Base-by-base conservation (phyloP, 1,284 basidiomycete species). In the Apiotrichum siamense region DNA sequence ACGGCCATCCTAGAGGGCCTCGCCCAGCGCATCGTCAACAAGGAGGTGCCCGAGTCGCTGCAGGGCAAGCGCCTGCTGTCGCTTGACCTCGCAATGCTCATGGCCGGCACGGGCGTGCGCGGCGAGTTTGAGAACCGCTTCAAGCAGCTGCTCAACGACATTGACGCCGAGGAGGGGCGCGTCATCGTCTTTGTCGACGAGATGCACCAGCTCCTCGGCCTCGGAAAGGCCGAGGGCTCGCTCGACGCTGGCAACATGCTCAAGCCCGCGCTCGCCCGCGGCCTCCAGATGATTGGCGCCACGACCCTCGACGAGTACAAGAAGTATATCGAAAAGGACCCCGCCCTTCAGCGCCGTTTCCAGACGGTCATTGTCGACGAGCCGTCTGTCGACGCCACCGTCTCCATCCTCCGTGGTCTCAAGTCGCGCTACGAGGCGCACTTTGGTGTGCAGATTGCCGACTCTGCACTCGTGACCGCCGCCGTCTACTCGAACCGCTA, bases 71-170 rank as follows among this genome's bases (percentile, higher is more conserved):
- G 85, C 18, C 84, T 93, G 0, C 78, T 93, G 3, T 83, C 87
- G 0, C 80, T 93, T 44, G 89, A 93, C 69, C 77, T 93, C 2
- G 80, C 87, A 0, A 81, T 83, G 2, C 81, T 93, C 23, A 81
- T 94, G 74, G 87, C 87, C 13, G 90, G 90, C 3, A 88, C 90
- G 0, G 88, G 87, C 0, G 85, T 93, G 42, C 82, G 90, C 27
- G 92, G 91, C 2, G 84, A 88, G 55, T 94, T 94, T 54, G 91
- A 96, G 63, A 88, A 88, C 68, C 90, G 90, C 63, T 91, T 94
- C 79, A 91, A 90, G 69, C 83, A 82, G 0, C 76, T 93, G 7
- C 77, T 94, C 25, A 81, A 81, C 36, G 91, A 96, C 65, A 91
- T 96, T 54, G 88, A 93, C 64, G 87, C 85, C 13, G 83, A 87